A percentile compares a stretch with the other conserved stretches of the same genome.
These are phyloP conservation scores for Ceratobasidium sp. DNA, from an alignment of 1,284 basidiomycete species.

Conservation along the genomic window DNA sequence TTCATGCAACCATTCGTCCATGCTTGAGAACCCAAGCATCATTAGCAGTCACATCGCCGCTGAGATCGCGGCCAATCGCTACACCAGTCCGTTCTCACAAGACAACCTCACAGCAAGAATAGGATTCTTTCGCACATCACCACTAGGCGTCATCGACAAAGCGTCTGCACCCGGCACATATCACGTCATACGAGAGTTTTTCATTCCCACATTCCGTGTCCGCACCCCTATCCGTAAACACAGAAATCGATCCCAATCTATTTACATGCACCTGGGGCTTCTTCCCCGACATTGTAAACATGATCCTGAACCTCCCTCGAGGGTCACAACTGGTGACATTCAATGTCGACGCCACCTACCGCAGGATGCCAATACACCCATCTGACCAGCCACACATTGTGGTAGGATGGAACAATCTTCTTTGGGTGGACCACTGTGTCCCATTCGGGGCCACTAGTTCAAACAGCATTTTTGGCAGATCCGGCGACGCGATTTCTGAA, in stretches of 20 bases:
- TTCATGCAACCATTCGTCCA: slow-evolving; percentile 46
- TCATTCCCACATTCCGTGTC: slow-evolving; percentile 54
- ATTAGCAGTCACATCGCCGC: slow-evolving; percentile 50
- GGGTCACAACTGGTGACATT: no score
- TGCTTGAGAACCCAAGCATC: slow-evolving; percentile 49
- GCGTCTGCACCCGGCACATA: slow-evolving; percentile 50
- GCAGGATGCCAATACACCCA: slow-evolving; percentile 52
- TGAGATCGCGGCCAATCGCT: slow-evolving; percentile 52
- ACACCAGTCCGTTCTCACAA: slow-evolving; percentile 49
- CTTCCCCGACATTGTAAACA: neutral
- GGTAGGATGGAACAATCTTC: slow-evolving; percentile 50
- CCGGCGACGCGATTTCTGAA: slow-evolving; percentile 56
- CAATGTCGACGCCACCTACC: slow-evolving; percentile 55
- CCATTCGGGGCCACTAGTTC: slow-evolving; percentile 53
- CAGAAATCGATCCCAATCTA: slow-evolving; percentile 49
- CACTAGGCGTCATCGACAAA: slow-evolving; percentile 54
- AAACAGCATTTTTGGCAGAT: slow-evolving; percentile 53
- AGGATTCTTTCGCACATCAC: slow-evolving; percentile 54
- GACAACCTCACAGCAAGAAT: slow-evolving; percentile 51
- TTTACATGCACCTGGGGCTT: slow-evolving; percentile 54
- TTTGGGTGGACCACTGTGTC: slow-evolving; percentile 51
- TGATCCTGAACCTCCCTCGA: slow-evolving; percentile 50
- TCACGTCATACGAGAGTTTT: slow-evolving; percentile 54
- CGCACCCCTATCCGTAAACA: neutral
- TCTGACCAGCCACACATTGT: slow-evolving; percentile 51